phyloP scores from a whole-genome alignment of 2,329 filamentous ascomycete genomes.

The Parasarocladium wereldwijsianum region DNA sequence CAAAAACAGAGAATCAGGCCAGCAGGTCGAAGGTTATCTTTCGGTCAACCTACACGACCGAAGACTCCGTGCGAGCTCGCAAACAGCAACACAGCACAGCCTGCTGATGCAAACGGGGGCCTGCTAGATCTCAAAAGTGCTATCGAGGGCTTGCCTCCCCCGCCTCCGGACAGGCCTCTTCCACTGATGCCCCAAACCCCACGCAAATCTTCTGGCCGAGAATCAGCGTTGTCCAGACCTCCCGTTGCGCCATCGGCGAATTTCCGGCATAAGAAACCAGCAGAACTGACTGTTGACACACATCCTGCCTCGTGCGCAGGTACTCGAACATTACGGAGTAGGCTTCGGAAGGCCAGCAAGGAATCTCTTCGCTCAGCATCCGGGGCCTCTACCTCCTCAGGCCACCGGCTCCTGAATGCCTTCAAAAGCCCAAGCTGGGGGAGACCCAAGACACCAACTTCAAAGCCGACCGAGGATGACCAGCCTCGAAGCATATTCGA shows the following conservation, averaged over 20 bases:
- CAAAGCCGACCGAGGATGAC: conserved; percentile 1
- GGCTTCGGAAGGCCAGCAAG: conserved; percentile 3
- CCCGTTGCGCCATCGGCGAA: background rate
- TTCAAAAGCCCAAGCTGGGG: conserved; percentile 1
- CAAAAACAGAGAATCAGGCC: no score
- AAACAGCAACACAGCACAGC: no score
- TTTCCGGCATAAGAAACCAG: conserved; percentile 2
- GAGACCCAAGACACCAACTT: background rate
- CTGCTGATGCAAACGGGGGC: no score
- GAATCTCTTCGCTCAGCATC: conserved; percentile 2
- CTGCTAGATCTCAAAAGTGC: background rate
- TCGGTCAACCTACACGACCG: no score
- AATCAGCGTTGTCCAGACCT: no score
- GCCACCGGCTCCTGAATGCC: background rate
- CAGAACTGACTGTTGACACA: background rate
- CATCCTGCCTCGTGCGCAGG: background rate
- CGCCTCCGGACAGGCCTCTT: background rate
- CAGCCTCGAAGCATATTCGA: conserved; percentile 1
- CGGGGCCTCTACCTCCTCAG: background rate
- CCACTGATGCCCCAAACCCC: background rate
- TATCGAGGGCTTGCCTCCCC: background rate
- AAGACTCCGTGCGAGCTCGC: no score
- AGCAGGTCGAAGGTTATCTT: no score
- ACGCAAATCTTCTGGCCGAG: no score
- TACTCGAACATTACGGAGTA: background rate